Evolutionary conservation across 2,329 filamentous ascomycete genomes (phyloP).

Genomic region (Dendrostoma leiphaemia): DNA sequence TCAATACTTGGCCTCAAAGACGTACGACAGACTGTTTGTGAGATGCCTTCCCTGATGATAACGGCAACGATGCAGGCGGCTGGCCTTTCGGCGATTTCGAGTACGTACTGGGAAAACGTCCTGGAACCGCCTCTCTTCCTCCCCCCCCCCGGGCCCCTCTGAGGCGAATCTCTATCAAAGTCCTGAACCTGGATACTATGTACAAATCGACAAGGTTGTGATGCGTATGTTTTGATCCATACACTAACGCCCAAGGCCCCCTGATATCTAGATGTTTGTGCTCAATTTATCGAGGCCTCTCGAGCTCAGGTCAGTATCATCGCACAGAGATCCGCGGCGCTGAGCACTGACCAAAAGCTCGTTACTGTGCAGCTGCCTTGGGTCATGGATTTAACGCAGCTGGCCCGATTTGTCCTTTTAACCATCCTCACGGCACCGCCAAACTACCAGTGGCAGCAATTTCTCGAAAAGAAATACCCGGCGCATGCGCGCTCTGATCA

Average conservation of each 20-base stretch:
- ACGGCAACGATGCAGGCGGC: slow-evolving; percentile 53
- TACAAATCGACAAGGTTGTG: no score
- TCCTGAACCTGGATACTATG: no score
- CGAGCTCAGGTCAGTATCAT: slow-evolving; percentile 36
- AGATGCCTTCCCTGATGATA: slow-evolving; percentile 49
- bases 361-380: slow-evolving; percentile 33
- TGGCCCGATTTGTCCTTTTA: slow-evolving; percentile 54
- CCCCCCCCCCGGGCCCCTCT: no score
- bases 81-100: slow-evolving; percentile 50
- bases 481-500: slow-evolving; percentile 32
- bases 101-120: slow-evolving; percentile 30
- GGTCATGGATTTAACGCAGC: slow-evolving; percentile 43
- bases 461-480: slow-evolving; percentile 52
- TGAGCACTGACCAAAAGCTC: not conserved
- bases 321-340: not conserved
- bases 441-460: slow-evolving; percentile 58
- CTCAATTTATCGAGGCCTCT: slow-evolving; percentile 52
- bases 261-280: slow-evolving; percentile 34
- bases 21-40: slow-evolving; percentile 10
- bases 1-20: no score
- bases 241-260: not conserved
- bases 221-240: no score
- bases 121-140: not conserved
- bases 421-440: slow-evolving; percentile 53
- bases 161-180: no score